A percentile compares a stretch with the other conserved stretches of the same genome.
phyloP scores from a whole-genome alignment of 306 rosid genomes.

The Cicer arietinum region DNA sequence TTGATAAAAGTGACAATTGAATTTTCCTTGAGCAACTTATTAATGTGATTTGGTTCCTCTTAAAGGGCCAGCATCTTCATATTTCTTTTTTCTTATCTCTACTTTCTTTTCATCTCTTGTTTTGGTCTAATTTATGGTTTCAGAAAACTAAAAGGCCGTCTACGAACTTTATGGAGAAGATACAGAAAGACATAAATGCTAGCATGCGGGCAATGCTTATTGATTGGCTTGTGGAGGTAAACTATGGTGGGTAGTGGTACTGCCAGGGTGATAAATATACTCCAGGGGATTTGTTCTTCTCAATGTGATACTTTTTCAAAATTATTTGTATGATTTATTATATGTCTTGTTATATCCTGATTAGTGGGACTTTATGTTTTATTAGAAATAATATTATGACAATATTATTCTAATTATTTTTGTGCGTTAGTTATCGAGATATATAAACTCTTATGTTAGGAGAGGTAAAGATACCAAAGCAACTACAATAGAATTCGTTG shows the following conservation, averaged over 20 bases:
- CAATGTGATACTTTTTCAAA: not conserved
- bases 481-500: not conserved
- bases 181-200: slow-evolving; percentile 79
- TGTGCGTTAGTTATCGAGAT: not conserved
- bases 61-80: not conserved
- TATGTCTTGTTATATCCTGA: slow-evolving; percentile 11
- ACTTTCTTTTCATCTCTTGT: not conserved
- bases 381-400: slow-evolving; percentile 15
- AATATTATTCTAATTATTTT: slow-evolving; percentile 11
- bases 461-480: not conserved
- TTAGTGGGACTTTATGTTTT: slow-evolving; percentile 5
- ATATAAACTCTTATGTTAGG: not conserved
- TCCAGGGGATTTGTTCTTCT: slow-evolving; percentile 32
- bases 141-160: slow-evolving; percentile 80
- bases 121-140: slow-evolving; percentile 37
- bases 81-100: slow-evolving; percentile 8
- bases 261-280: slow-evolving; percentile 28
- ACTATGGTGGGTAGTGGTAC: slow-evolving; percentile 43
- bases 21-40: slow-evolving; percentile 13
- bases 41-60: slow-evolving; percentile 8
- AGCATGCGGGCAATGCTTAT: slow-evolving; percentile 78
- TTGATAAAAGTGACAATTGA: slow-evolving; percentile 16
- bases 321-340: not conserved
- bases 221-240: slow-evolving; percentile 95
- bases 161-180: slow-evolving; percentile 71